Evolutionary conservation across 1,284 basidiomycete species (phyloP), one percentile per base, ranked within the genome.

Genomic region (Ganoderma leucocontextum): DNA sequence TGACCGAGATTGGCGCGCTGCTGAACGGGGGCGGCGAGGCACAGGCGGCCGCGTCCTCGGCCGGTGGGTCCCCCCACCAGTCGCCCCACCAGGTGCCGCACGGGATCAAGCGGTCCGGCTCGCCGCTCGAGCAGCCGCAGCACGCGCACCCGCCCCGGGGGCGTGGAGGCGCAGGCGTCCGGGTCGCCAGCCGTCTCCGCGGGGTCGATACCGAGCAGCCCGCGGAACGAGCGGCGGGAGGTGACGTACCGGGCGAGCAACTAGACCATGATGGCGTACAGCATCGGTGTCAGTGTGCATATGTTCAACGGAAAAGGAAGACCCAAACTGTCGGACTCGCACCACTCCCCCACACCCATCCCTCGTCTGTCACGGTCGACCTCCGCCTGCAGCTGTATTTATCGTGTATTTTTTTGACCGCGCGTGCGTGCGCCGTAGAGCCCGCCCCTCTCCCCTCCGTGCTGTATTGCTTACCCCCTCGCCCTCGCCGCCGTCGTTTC

Each of bases 1-100:
- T 74, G 33, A 72, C 76, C 55, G 77, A 75, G 62, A 75, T 79
- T 58, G 74, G 78, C 38, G 74, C 74, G 60, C 67, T 79, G 59
- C 73, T 79, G 53, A 78, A 78, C 71, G 69, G 73, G 61, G 68
- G 71, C 41, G 62, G 66, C 57, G 64, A 72, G 69, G 61, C 66
- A 22, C 66, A 65, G 62, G 65, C 64, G 25, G 17, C 12, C 49
- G 69, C 64, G 52, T 66, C 63, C 22, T 65, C 61, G 10, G 68
- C 61, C 1, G 53, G 33, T 38, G 72, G 65, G 1, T 72, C 70
- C 1, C 70, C 70, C 6, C 67, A 68, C 25, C 69, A 67, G 63
- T 47, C 65, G 13, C 66, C 64, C 61, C 71, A 66, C 61, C 71
- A 65, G 47, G 60, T 63, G 58, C 62, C 66, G 29, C 52, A 55